Percentiles rank a stretch among this genome's conserved stretches.
These are phyloP conservation scores for Mortierella sp. DNA, from an alignment of 371 early-diverging fungal genomes.

Conservation along the genomic window DNA sequence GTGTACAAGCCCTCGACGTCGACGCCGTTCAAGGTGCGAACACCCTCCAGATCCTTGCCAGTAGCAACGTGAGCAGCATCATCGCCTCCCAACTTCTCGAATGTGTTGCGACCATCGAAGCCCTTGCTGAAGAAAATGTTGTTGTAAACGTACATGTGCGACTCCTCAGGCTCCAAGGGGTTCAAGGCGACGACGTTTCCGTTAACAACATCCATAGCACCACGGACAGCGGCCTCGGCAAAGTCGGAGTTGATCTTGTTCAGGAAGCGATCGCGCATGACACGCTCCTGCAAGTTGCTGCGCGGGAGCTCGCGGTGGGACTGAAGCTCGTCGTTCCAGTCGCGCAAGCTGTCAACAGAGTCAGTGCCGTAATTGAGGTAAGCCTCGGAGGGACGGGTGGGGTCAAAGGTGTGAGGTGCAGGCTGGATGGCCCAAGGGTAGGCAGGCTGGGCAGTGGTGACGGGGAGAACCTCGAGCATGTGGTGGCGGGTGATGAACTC, in stretches of 20 bases:
- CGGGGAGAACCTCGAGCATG: slow-evolving; percentile 85
- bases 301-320: slow-evolving; percentile 89
- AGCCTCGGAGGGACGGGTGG: slow-evolving; percentile 77
- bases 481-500: slow-evolving; percentile 77
- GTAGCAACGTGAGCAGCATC: slow-evolving; percentile 94
- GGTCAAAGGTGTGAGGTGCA: slow-evolving; percentile 70
- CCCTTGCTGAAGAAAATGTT: slow-evolving; percentile 96
- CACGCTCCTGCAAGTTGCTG: slow-evolving; percentile 84
- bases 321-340: slow-evolving; percentile 98
- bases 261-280: slow-evolving; percentile 86
- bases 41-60: slow-evolving; percentile 94
- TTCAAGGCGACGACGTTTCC: slow-evolving; percentile 86
- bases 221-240: slow-evolving; percentile 89
- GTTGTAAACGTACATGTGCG: slow-evolving; percentile 94
- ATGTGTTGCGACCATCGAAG: slow-evolving; percentile 88
- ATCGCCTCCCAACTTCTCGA: slow-evolving; percentile 88
- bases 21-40: slow-evolving; percentile 80
- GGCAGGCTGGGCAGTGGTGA: slow-evolving; percentile 73
- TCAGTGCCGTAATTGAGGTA: slow-evolving; percentile 76
- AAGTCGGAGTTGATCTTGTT: slow-evolving; percentile 91
- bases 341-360: slow-evolving; percentile 82
- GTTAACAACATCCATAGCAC: slow-evolving; percentile 87
- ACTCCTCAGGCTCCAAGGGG: slow-evolving; percentile 80
- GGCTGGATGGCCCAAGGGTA: slow-evolving; percentile 88
- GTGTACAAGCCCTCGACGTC: slow-evolving; percentile 86